Evolutionary conservation across 2,329 filamentous ascomycete species (phyloP).

Genomic region (Alternaria arbusti): DNA sequence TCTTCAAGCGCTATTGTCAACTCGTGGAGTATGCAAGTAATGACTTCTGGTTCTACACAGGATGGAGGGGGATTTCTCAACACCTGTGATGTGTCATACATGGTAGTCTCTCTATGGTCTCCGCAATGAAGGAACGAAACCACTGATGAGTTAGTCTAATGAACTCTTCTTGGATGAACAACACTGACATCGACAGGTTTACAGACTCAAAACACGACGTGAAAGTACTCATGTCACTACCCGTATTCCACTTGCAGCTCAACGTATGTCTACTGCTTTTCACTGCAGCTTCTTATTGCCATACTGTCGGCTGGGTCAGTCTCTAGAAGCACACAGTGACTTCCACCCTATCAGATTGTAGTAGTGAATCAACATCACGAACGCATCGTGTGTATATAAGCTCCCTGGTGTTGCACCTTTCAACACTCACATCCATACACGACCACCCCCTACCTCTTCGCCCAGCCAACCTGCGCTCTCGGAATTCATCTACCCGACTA

Average conservation of each 20-base stretch:
- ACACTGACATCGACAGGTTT: background rate
- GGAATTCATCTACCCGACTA: background rate
- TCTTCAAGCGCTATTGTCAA: constrained; percentile 28
- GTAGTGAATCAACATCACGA: background rate
- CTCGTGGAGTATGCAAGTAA: constrained; percentile 29
- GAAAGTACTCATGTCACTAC: background rate
- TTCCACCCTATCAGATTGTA: background rate
- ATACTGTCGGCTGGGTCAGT: background rate
- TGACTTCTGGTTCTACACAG: constrained; percentile 32
- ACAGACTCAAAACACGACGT: background rate
- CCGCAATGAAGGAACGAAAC: background rate
- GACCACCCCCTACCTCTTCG: background rate
- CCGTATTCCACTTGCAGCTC: background rate
- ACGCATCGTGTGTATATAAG: background rate
- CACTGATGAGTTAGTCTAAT: background rate
- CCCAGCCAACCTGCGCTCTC: background rate
- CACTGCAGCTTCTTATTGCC: no score
- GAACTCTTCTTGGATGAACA: background rate
- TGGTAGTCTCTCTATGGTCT: background rate
- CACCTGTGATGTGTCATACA: constrained; percentile 6
- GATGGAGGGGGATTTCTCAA: constrained; percentile 30
- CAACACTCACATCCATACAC: background rate
- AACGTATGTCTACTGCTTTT: no score
- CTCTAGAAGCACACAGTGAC: background rate
- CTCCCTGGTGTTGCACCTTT: background rate